Conservation (phyloP, 371 early-diverging fungal genomes). For the Syncephalastrum contaminatum region DNA sequence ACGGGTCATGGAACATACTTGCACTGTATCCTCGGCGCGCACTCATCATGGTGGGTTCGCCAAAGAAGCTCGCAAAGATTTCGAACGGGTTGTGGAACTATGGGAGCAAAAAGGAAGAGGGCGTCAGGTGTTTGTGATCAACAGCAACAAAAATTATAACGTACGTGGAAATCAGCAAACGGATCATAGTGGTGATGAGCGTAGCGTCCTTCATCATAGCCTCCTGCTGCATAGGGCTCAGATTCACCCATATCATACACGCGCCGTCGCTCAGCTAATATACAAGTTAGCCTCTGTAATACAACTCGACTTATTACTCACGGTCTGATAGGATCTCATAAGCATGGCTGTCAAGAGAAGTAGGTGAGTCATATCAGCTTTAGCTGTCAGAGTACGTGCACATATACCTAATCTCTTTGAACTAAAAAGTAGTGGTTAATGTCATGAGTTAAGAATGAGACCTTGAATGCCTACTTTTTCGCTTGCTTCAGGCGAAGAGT, state of each 20-base stretch:
- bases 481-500: constrained; percentile 38
- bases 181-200: constrained; percentile 14
- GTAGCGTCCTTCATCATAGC: background rate
- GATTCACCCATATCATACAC: constrained; percentile 30
- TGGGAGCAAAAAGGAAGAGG: background rate
- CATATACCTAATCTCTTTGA: constrained; percentile 44
- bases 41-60: constrained; percentile 4
- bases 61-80: constrained; percentile 48
- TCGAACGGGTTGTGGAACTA: constrained; percentile 54
- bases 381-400: too few species aligned
- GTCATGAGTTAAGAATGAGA: background rate
- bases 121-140: background rate
- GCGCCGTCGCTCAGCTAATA: constrained; percentile 38
- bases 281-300: constrained; percentile 2
- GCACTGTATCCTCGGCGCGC: too few species aligned
- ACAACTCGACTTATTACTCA: too few species aligned
- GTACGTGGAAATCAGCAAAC: constrained; percentile 36
- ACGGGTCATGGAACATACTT: too few species aligned
- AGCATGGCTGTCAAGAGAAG: constrained; percentile 33
- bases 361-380: too few species aligned
- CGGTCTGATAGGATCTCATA: constrained; percentile 57
- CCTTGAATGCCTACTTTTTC: constrained; percentile 32
- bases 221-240: background rate
- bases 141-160: background rate
- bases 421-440: constrained; percentile 21